A percentile compares a stretch with the other conserved stretches of the same genome.
phyloP scores from a whole-genome alignment of 1,139 yeast genomes.

The Sugiyamaella grinbergsii region DNA sequence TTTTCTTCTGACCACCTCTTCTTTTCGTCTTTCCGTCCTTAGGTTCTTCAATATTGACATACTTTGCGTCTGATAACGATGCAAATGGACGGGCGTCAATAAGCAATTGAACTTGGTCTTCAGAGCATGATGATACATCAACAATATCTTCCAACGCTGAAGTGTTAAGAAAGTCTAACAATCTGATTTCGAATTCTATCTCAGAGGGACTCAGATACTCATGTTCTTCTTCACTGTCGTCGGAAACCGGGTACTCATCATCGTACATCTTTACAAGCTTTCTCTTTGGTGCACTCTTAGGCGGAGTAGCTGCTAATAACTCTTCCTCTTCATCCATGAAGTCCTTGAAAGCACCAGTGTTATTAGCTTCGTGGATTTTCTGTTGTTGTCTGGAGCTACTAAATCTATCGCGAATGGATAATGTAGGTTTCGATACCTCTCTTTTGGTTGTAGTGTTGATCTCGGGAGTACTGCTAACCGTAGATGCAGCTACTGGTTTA shows the following conservation, averaged over 20 bases:
- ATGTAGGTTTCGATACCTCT: constrained; percentile 38
- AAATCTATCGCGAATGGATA: constrained; percentile 45
- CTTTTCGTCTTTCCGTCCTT: constrained; percentile 38
- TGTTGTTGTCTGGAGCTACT: constrained; percentile 22
- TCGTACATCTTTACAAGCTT: constrained; percentile 32
- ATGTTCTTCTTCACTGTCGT: constrained; percentile 41
- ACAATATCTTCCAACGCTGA: constrained; percentile 74
- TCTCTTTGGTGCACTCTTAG: constrained; percentile 21
- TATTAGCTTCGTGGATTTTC: constrained; percentile 12
- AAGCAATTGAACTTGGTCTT: constrained; percentile 64
- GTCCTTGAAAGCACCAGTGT: constrained; percentile 6
- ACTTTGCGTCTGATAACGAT: constrained; percentile 56
- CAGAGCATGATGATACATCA: constrained; percentile 74
- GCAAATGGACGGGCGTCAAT: constrained; percentile 67
- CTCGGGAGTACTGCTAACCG: constrained; percentile 5
- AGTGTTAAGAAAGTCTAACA: constrained; percentile 74
- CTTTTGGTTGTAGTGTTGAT: constrained; percentile 34
- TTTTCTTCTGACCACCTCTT: constrained; percentile 50
- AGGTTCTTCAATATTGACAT: constrained; percentile 36
- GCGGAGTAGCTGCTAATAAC: constrained; percentile 10
- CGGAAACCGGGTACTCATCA: constrained; percentile 27
- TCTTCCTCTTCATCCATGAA: constrained; percentile 23
- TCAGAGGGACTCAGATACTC: constrained; percentile 49
- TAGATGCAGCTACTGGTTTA: constrained; percentile 12
- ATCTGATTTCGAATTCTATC: constrained; percentile 59